Percentiles rank a stretch among this genome's conserved stretches.
Evolutionary conservation across 495 filamentous ascomycete genomes (phyloP).

Genomic region (Xanthoparmelia taractica): DNA sequence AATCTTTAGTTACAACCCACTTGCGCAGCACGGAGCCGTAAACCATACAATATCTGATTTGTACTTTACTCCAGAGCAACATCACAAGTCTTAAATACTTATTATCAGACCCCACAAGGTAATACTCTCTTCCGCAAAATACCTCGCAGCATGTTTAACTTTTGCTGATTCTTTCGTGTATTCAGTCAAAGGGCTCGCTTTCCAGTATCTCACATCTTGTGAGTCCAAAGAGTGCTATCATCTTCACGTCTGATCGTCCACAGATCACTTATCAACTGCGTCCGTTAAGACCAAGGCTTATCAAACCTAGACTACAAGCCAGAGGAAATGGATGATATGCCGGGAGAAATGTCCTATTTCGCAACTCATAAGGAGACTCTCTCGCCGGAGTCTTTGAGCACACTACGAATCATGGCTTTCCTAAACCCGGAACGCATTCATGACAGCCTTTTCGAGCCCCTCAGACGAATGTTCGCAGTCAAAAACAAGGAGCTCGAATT

Average conservation of each 20-base stretch:
- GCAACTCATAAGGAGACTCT: neutral
- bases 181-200: neutral
- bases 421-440: neutral
- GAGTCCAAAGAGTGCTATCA: neutral
- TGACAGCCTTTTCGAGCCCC: neutral
- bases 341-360: neutral
- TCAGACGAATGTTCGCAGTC: neutral
- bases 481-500: neutral
- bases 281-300: neutral
- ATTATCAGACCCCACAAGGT: neutral
- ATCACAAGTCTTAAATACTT: neutral
- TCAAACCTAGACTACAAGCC: neutral
- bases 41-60: neutral
- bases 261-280: neutral
- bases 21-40: neutral
- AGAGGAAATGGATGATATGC: neutral
- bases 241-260: neutral
- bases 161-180: neutral
- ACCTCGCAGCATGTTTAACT: neutral
- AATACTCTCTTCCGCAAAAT: neutral
- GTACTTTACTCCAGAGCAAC: neutral
- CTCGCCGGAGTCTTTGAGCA: neutral
- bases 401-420: constrained; percentile 1
- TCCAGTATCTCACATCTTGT: too few species aligned
- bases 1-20: neutral